A percentile compares a stretch with the other conserved stretches of the same genome.
Conservation (phyloP, 2,329 filamentous ascomycete species). For the Didymella segeticola region DNA sequence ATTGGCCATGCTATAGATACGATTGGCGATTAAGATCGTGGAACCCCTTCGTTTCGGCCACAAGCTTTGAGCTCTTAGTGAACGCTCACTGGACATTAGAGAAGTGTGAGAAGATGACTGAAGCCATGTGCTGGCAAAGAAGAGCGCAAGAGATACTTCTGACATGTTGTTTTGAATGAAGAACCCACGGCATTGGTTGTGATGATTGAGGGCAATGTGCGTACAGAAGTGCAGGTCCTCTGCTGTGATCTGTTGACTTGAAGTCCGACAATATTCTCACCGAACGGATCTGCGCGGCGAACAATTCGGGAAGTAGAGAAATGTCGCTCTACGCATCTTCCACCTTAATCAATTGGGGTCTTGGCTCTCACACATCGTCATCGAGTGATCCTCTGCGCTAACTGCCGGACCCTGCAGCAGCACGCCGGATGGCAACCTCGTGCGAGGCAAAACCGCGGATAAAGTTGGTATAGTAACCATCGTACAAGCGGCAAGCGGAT, state of each 20-base stretch:
- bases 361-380: slow-evolving; percentile 2
- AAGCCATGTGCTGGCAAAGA: neutral
- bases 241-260: neutral
- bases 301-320: no score
- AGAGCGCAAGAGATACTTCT: neutral
- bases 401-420: slow-evolving; percentile 4
- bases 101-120: neutral
- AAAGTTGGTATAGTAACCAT: slow-evolving; percentile 18
- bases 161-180: no score
- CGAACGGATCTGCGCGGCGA: no score
- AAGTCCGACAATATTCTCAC: neutral
- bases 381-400: slow-evolving; percentile 1
- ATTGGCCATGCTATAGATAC: neutral
- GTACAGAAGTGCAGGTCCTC: neutral
- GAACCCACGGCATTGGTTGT: neutral
- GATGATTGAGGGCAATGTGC: neutral
- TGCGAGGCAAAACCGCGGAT: slow-evolving; percentile 11
- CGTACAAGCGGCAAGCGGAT: slow-evolving; percentile 12
- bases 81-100: neutral
- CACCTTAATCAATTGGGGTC: neutral
- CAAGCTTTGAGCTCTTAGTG: neutral
- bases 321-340: no score
- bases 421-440: slow-evolving; percentile 11
- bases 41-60: neutral
- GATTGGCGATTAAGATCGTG: neutral